Base-by-base conservation (phyloP, 805 yeast species). In the Saccharomyces mikatae region DNA sequence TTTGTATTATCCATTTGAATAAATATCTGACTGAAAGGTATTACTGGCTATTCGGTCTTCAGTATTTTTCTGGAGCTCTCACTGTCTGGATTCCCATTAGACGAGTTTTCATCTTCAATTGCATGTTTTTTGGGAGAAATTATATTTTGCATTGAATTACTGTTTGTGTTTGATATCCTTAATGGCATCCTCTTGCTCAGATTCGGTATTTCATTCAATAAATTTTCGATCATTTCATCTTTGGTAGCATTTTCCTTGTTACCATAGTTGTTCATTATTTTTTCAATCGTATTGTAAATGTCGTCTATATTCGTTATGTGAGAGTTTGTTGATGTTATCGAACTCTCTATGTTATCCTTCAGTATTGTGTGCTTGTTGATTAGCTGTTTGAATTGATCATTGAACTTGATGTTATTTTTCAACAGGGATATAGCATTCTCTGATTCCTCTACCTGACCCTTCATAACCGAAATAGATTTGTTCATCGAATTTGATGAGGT, bases 331-430 rank as follows among this genome's bases (percentile, higher is more conserved):
- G 51, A 54, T 8, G 22, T 22, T 4, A 47, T 17, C 10, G 58
- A 49, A 27, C 54, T 56, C 11, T 51, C 49, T 27, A 62, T 21
- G 28, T 55, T 41, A 2, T 54, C 31, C 41, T 58, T 57, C 31
- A 64, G 52, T 17, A 47, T 32, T 2, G 17, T 36, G 49, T 65
- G 62, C 47, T 61, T 66, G 9, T 48, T 36, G 36, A 58, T 44
- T 1, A 67, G 60, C 5, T 58, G 53, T 10, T 58, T 48, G 41
- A 68, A 56, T n/a, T 63, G 60, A 4, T 54, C 50, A 29, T 54
- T 54, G 6, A 68, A 57, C 4, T 50, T 47, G 13, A 36, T 41
- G 44, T 63, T 57, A n/a, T 52, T 54, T 21, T 53, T 56, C 44
- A 57, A 30, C 10, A 46, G 26, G 9, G 53, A 52, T 8, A 57